Conservation (phyloP, 768 basidiomycete genomes). For the Cyclocybe aegerita region DNA sequence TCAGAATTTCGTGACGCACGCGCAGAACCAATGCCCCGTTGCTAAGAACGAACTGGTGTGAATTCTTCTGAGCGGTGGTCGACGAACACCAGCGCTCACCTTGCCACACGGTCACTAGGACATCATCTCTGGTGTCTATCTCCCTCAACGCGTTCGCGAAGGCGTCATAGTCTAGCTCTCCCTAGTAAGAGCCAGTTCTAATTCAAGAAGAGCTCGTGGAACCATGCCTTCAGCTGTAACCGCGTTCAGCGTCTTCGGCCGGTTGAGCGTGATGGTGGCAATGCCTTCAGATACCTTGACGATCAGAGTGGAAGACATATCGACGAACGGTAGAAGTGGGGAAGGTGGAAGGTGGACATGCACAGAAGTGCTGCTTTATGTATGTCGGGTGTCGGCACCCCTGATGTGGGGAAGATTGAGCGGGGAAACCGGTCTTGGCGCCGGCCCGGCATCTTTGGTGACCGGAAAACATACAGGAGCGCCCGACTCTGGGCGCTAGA, state of each 20-base stretch:
- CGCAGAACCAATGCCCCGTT: slow-evolving; percentile 72
- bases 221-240: slow-evolving; percentile 48
- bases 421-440: too few species aligned
- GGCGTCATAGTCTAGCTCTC: slow-evolving; percentile 53
- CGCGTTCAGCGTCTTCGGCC: slow-evolving; percentile 60
- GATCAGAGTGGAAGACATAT: slow-evolving; percentile 29
- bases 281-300: slow-evolving; percentile 55
- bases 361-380: too few species aligned
- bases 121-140: slow-evolving; percentile 59
- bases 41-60: slow-evolving; percentile 32
- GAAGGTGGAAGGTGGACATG: too few species aligned
- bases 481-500: too few species aligned
- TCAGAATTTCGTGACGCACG: slow-evolving; percentile 41
- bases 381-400: too few species aligned
- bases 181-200: neutral
- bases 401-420: too few species aligned
- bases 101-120: slow-evolving; percentile 68
- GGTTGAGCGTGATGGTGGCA: slow-evolving; percentile 68
- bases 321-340: too few species aligned
- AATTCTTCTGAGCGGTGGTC: neutral
- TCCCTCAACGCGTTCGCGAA: slow-evolving; percentile 58
- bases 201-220: neutral
- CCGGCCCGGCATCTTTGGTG: too few species aligned
- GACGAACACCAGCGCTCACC: slow-evolving; percentile 31
- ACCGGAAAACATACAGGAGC: too few species aligned